Conservation (phyloP, 1,139 yeast species). For the Blastobotrys capitulatus region DNA sequence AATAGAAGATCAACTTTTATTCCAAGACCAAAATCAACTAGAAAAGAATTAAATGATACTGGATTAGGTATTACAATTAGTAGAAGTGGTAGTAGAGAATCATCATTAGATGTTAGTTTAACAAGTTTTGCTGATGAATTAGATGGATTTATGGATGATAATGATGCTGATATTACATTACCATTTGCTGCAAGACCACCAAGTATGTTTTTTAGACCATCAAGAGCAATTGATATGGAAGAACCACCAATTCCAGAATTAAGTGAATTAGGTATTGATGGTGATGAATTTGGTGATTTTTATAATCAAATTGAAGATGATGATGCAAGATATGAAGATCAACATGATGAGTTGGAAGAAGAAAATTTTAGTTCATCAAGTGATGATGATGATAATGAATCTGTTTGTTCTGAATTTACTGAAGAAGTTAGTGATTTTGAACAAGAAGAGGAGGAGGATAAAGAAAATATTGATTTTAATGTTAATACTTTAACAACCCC, state of each 20-base stretch:
- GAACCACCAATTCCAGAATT: not conserved
- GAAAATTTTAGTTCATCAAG: not conserved
- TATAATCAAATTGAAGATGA: not conserved
- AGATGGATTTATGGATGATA: not conserved
- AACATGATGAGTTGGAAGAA: not conserved
- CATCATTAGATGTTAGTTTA: not conserved
- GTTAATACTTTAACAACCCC: not conserved
- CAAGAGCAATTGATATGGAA: not conserved
- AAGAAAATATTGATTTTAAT: not conserved
- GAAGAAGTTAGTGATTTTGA: not conserved
- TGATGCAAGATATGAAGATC: not conserved
- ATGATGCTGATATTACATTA: slow-evolving; percentile 4
- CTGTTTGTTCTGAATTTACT: not conserved
- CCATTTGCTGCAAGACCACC: slow-evolving; percentile 7
- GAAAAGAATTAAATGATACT: not conserved
- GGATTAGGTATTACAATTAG: slow-evolving; percentile 4
- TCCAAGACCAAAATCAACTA: not conserved
- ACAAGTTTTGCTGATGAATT: slow-evolving; percentile 1
- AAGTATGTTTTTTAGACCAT: slow-evolving; percentile 2
- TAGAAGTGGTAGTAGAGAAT: not conserved
- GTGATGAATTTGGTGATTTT: not conserved
- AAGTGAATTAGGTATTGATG: too few species aligned
- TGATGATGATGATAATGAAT: not conserved
- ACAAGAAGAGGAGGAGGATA: not conserved
- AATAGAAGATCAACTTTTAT: slow-evolving; percentile 1